phyloP scores from a whole-genome alignment of 495 filamentous ascomycete species.

The Trichoderma erinaceum region DNA sequence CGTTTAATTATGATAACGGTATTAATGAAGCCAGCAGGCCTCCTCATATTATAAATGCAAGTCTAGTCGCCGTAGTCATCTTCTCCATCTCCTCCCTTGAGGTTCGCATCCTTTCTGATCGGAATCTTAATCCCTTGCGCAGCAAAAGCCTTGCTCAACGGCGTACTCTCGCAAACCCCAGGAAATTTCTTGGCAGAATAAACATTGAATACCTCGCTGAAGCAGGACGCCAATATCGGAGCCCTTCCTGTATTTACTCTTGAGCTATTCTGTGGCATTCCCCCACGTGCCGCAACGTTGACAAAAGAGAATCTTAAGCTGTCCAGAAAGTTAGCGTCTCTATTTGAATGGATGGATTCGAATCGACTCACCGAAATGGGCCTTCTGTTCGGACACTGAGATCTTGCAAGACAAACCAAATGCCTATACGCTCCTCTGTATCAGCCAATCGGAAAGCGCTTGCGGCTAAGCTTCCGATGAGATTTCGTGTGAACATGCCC shows the following conservation, averaged over 20 bases:
- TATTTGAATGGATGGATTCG: background rate
- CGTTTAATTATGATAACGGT: background rate
- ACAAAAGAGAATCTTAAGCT: slow-evolving; percentile 62
- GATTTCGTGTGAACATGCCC: slow-evolving; percentile 94
- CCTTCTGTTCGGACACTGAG: slow-evolving; percentile 91
- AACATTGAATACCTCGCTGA: slow-evolving; percentile 87
- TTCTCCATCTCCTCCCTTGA: slow-evolving; percentile 55
- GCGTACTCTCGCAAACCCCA: slow-evolving; percentile 89
- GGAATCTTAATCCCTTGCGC: slow-evolving; percentile 95
- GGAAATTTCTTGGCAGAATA: slow-evolving; percentile 97
- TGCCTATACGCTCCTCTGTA: slow-evolving; percentile 74
- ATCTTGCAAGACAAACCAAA: slow-evolving; percentile 97
- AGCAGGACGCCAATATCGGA: slow-evolving; percentile 80
- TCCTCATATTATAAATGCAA: background rate
- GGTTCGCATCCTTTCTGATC: slow-evolving; percentile 77
- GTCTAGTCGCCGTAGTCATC: slow-evolving; percentile 24
- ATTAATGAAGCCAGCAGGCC: background rate
- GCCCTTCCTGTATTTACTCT: slow-evolving; percentile 70
- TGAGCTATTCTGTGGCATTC: slow-evolving; percentile 23
- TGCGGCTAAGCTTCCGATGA: slow-evolving; percentile 87
- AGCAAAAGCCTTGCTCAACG: slow-evolving; percentile 90
- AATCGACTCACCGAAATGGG: slow-evolving; percentile 63
- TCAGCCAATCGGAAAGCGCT: slow-evolving; percentile 86
- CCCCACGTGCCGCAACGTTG: slow-evolving; percentile 58
- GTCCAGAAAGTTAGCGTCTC: slow-evolving; percentile 1